Base-by-base conservation (phyloP, 345 rosid species). In the Clausena lansium region DNA sequence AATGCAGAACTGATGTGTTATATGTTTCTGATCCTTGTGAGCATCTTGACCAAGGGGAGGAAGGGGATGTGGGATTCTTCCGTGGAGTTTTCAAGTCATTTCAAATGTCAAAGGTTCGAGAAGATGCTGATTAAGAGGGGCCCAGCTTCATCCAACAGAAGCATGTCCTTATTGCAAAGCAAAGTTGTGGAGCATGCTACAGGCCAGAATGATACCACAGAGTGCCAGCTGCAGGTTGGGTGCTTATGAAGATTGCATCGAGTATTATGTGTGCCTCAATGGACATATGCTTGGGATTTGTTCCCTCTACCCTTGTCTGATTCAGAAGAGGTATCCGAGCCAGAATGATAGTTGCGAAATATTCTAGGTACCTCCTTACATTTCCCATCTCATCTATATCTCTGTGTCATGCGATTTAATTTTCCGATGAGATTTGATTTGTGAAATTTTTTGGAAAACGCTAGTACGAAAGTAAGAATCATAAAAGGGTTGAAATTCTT, bases 1-100 rank as follows among this genome's bases (percentile, higher is more conserved):
- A 89, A 50, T 96, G 99, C 85, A 85, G 96, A 79, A 86, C 86
- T 27, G 99, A 96, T 78, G 83, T 96, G 81, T 82, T 96, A 28
- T 94, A 96, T 70, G 98, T 96, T 5, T 96, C 99, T 67, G 99
- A 96, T 83, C 99, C 99, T 69, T 96, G 99, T 67, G 99, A 96
- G 72, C 99, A 96, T 87, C 86, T 92, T 55, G 98, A 94, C 85
- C 93, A 92, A 85, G 98, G 99, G 71, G 98, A 96, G 72, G 98
- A 92, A 60, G 99, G 99, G 7, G 98, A 96, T 70, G 78, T 96
- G 38, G 99, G 98, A 32, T 96, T 96, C 84, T 96, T 96, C 76
- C 94, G 98, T n/a, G 99, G 99, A 75, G 81, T 96, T 81, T 92
- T 96, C 78, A 96, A 96, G 79, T 92, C 99, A 4, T 94, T 96